A percentile compares a stretch with the other conserved stretches of the same genome.
Evolutionary conservation across 2,329 filamentous ascomycete species (phyloP).

Genomic region (Acephala macrosclerotiorum): DNA sequence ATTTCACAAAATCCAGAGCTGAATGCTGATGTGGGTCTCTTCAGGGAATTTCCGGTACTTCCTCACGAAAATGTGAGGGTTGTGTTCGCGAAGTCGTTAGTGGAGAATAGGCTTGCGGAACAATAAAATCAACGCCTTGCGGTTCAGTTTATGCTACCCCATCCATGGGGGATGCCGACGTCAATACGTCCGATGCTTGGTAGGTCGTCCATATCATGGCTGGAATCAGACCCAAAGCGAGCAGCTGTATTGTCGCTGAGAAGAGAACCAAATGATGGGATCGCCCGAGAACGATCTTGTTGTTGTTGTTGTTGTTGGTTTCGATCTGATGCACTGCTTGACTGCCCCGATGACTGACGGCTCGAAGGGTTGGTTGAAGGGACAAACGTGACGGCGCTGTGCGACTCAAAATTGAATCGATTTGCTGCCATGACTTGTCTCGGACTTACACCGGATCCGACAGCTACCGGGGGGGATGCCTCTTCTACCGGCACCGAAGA

Average conservation of each 20-base stretch:
- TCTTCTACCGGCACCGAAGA: conserved; percentile 10
- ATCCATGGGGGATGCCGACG: not conserved
- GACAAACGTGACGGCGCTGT: not conserved
- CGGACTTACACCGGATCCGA: conserved; percentile 22
- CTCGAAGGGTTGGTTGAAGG: not conserved
- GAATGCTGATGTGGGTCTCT: not conserved
- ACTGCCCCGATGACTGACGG: not conserved
- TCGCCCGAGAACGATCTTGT: not conserved
- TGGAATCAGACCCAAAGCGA: not conserved
- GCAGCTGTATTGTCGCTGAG: not conserved
- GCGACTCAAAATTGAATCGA: not conserved
- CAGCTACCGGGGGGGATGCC: conserved; percentile 23
- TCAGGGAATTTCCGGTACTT: not conserved
- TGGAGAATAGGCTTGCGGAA: not conserved
- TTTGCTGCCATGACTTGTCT: not conserved
- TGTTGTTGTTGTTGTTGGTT: not conserved
- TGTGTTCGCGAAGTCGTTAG: not conserved
- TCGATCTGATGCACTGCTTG: not conserved
- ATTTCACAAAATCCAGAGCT: not conserved
- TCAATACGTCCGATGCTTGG: not conserved
- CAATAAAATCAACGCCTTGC: not conserved
- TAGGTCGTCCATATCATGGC: not conserved
- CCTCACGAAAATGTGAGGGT: not conserved
- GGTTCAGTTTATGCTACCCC: not conserved
- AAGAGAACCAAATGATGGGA: conserved; percentile 5